Base-by-base conservation (phyloP, 352 stramenopile genomes). In the Pseudoperonospora humuli region DNA sequence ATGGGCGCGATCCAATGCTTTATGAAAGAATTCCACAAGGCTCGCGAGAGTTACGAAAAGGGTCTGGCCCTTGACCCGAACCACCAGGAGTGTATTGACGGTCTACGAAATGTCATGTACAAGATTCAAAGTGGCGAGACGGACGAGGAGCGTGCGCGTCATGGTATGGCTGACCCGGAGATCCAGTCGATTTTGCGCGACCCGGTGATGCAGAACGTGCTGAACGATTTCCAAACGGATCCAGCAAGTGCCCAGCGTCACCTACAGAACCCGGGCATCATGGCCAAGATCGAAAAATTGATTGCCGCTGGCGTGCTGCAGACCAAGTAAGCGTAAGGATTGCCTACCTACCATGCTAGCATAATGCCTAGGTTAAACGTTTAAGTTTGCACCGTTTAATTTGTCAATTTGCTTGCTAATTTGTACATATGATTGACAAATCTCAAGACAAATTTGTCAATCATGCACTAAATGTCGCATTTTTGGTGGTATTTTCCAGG, bases 11-110 rank as follows among this genome's bases (percentile, higher is more conserved):
- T 99, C 63, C 94, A 99, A 73, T 96, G 98, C 52, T 95, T 98
- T 52, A 97, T 98, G 82, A 99, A 99, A 77, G 95, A 99, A 54
- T 97, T 97, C 74, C 96, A 99, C 85, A 99, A 99, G 72, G 95
- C 95, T 11, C 82, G 97, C 36, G 90, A 98, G 55, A 96, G 82
- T 31, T 99, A 98, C 71, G 85, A 97, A 54, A 93, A 96, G 50
- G 97, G 97, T 7, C 65, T 99, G 32, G 64, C 85, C 31, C 52
- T 99, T 18, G 96, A 99, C 57, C 68, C 90, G 23, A 78, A 81
- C 39, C 98, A 99, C 81, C 61, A 85, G 31, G 85, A 97, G 34
- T 99, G 96, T 72, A 76, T 93, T 45, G 84, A 99, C 36, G 97
- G 96, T 39, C 66, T 99, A 40, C 77, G 79, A 34, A 98, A 96